Conservation (phyloP, 345 rosid genomes). For the Salix suchowensis region DNA sequence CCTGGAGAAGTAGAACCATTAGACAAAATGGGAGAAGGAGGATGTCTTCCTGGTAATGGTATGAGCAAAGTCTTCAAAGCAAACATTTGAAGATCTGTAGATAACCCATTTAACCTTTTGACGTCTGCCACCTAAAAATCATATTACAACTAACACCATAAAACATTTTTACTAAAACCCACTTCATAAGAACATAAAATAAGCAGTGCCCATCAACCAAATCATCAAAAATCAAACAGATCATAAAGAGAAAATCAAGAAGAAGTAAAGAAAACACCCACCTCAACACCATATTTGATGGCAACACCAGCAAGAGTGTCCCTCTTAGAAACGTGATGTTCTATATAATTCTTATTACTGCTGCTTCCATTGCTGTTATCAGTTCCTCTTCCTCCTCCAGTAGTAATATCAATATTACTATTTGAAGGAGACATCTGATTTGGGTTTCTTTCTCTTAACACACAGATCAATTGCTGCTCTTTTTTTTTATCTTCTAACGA, state of each 20-base stretch:
- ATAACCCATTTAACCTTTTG: conserved; percentile 73
- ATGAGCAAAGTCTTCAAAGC: conserved; percentile 67
- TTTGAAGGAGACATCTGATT: conserved; percentile 38
- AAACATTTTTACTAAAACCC: background rate
- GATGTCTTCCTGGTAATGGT: conserved; percentile 87
- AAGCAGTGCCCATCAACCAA: background rate
- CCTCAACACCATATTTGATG: conserved; percentile 94
- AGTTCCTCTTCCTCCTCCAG: background rate
- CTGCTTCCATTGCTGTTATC: background rate
- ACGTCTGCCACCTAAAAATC: conserved; percentile 67
- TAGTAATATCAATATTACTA: background rate
- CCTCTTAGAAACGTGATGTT: conserved; percentile 66
- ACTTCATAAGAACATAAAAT: background rate
- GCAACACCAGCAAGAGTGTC: conserved; percentile 96
- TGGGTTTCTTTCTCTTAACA: background rate
- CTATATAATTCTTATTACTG: conserved; percentile 30
- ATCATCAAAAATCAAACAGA: background rate
- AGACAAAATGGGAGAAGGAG: conserved; percentile 60
- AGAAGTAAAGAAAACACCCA: conserved; percentile 37
- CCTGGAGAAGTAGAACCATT: conserved; percentile 34
- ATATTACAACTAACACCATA: background rate
- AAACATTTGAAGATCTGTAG: conserved; percentile 88
- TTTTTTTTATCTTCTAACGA: background rate
- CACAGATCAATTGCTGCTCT: background rate
- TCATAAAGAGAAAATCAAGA: too few relatives aligned